Evolutionary conservation across 2,329 filamentous ascomycete genomes (phyloP), one percentile per base, ranked within the genome.

Genomic region (Cercospora sesami): DNA sequence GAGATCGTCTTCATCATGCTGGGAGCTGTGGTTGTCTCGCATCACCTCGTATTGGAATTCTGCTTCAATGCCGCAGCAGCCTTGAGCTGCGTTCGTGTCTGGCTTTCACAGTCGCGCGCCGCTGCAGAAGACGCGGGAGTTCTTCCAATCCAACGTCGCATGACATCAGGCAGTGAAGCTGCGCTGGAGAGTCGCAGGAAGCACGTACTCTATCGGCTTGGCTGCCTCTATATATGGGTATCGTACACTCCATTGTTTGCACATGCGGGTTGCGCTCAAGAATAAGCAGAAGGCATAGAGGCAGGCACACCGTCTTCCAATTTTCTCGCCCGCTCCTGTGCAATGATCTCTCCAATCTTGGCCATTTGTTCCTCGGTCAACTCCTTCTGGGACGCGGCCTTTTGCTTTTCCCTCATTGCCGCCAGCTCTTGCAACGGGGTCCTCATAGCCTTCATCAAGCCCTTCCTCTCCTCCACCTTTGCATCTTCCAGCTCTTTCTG

Each of bases 401-500:
- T 78, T 68, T 79, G 78, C 68, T 75, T 79, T 73, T 80, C 78
- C 65, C 79, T 77, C 64, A 76, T 72, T 66, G 79, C 76, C 69
- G 77, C 75, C 67, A 80, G 73, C 73, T 84, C 81, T 66, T 82
- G 80, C 71, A 80, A 72, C 10, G 84, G 84, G 61, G 83, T 85
- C 69, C 82, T 76, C 77, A 85, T 80, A 68, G 75, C 79, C 63
- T 73, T 74, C 33, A 75, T 73, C 28, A 79, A 69, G 69, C 77
- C 78, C 73, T 79, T 80, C 73, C 81, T 78, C 73, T 80, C 78
- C 76, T 81, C 81, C 71, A 81, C 78, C 73, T 80, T 81, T 59
- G 80, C 79, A 68, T 87, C 89, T 78, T 90, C 85, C 68, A 83
- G 81, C 78, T 87, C 83, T 83, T 89, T 90, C 80, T 83, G 81